Percentiles rank a stretch among this genome's conserved stretches.
These are phyloP conservation scores for Ophiostoma quercus DNA, from an alignment of 2,329 filamentous ascomycete genomes.

Conservation along the genomic window DNA sequence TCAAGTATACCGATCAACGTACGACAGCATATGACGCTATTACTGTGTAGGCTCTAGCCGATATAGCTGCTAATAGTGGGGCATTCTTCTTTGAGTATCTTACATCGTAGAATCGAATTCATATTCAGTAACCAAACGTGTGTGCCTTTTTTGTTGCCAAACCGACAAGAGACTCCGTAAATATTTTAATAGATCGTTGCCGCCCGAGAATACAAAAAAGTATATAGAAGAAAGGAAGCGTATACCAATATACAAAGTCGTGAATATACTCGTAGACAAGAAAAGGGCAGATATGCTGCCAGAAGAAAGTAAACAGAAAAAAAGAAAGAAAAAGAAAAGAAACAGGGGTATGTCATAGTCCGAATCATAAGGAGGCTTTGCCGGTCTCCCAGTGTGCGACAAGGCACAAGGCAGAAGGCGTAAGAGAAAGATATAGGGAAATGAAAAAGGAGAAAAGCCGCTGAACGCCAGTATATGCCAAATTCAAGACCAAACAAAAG, in stretches of 20 bases:
- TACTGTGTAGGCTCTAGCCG: background rate
- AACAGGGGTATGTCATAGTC: conserved; percentile 11
- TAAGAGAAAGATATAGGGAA: background rate
- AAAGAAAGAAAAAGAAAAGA: background rate
- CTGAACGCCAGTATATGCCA: background rate
- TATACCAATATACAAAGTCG: background rate
- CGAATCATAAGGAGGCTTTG: background rate
- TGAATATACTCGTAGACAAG: background rate
- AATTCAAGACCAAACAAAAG: background rate
- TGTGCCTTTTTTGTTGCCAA: background rate
- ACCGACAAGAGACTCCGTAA: background rate
- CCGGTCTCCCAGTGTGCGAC: background rate
- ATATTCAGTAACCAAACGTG: background rate
- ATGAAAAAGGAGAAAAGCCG: background rate
- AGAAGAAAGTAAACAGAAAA: background rate
- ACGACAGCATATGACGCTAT: background rate
- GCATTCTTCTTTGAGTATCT: background rate
- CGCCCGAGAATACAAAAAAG: background rate
- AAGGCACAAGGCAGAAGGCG: background rate
- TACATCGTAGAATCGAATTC: background rate
- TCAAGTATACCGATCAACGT: background rate
- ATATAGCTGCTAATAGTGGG: background rate
- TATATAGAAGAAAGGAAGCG: background rate
- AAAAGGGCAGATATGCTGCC: background rate
- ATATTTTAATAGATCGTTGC: background rate